A percentile compares a stretch with the other conserved stretches of the same genome.
Evolutionary conservation across 116 monocot genomes (phyloP).

Genomic region (Papilionanthe hybrid): DNA sequence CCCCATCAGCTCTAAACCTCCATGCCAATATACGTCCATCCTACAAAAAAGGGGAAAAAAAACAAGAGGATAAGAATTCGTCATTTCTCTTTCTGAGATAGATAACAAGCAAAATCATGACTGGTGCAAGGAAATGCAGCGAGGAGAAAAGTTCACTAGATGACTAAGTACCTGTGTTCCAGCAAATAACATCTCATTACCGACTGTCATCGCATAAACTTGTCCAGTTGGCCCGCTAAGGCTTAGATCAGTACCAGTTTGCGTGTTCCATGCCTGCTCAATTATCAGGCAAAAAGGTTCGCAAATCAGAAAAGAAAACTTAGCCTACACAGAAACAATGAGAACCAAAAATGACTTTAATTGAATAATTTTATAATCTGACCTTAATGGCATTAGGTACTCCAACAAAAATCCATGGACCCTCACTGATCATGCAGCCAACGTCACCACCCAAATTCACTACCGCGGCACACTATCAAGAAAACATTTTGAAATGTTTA

Average conservation of each 20-base stretch:
- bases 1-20: slow-evolving; percentile 47
- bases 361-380: not conserved
- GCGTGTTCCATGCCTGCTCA: slow-evolving; percentile 63
- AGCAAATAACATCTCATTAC: slow-evolving; percentile 72
- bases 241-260: slow-evolving; percentile 44
- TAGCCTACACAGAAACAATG: not conserved
- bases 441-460: slow-evolving; percentile 65
- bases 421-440: slow-evolving; percentile 82
- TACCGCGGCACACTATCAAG: slow-evolving; percentile 42
- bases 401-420: slow-evolving; percentile 80
- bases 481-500: not conserved
- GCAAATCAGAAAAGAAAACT: not conserved
- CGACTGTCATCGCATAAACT: slow-evolving; percentile 56
- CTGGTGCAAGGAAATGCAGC: not conserved
- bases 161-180: slow-evolving; percentile 50
- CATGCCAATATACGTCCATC: slow-evolving; percentile 76
- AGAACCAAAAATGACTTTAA: not conserved
- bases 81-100: not conserved
- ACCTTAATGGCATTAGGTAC: slow-evolving; percentile 77
- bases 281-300: not conserved
- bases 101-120: not conserved
- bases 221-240: slow-evolving; percentile 72
- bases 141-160: not conserved
- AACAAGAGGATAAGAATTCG: not conserved
- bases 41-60: slow-evolving; percentile 22